Evolutionary conservation across 495 filamentous ascomycete genomes (phyloP).

Genomic region (Eremomyces bilateralis): DNA sequence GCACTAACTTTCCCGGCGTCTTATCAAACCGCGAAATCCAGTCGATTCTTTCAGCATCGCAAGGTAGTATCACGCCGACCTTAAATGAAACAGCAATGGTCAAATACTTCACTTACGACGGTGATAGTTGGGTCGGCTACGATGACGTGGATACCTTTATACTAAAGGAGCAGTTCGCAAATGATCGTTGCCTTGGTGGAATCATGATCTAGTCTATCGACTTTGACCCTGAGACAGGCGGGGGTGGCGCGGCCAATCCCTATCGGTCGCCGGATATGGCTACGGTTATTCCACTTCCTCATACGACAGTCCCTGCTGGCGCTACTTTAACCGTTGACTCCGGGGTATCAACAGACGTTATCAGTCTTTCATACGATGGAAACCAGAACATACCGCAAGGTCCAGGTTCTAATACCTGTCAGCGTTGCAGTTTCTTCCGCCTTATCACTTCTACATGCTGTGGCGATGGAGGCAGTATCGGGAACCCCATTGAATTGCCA

Average conservation of each 20-base stretch:
- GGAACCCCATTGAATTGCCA: too few species aligned
- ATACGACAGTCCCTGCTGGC: too few species aligned
- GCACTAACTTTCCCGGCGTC: constrained; percentile 16
- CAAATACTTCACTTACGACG: constrained; percentile 21
- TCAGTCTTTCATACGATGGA: neutral
- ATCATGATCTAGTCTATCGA: constrained; percentile 19
- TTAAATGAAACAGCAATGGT: constrained; percentile 15
- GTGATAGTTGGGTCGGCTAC: constrained; percentile 27
- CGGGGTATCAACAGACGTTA: neutral
- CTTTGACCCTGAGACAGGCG: constrained; percentile 5
- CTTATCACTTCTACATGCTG: too few species aligned
- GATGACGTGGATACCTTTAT: constrained; percentile 23
- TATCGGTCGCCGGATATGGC: neutral
- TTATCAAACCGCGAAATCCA: constrained; percentile 23
- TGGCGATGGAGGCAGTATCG: too few species aligned
- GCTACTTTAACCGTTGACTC: neutral
- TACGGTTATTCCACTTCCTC: too few species aligned
- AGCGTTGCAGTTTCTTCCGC: too few species aligned
- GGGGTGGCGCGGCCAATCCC: neutral
- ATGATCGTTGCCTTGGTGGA: constrained; percentile 13
- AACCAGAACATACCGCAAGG: neutral
- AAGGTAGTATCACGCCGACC: constrained; percentile 1
- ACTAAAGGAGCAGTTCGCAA: constrained; percentile 22
- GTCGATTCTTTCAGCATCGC: constrained; percentile 11
- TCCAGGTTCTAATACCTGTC: too few species aligned